Base-by-base conservation (phyloP, 176 grass and related monocot genomes). In the Pontederia crassipes region DNA sequence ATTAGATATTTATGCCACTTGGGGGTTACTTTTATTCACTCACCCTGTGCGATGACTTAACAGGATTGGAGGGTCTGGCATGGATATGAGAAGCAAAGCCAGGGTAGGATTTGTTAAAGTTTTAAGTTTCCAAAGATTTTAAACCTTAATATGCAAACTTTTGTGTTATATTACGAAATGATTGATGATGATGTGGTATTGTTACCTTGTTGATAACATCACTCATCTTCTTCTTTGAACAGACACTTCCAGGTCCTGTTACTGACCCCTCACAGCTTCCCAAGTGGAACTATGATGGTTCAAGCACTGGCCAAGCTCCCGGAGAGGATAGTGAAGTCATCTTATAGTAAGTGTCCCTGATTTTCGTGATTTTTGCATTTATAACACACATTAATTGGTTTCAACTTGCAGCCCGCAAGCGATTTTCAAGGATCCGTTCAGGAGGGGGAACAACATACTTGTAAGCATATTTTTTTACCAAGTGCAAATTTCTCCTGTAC, bases 271-370 rank as follows among this genome's bases (percentile, higher is more conserved):
- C 78, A 66, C 75, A 98, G 61, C 82, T 98, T 40, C 93, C 93
- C 11, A 98, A 92, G 74, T 98, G 94, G 94, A 98, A 98, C 78
- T 98, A 98, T 40, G 94, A 98, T 46, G 94, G 94, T 45, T 98
- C 94, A 59, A 98, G 94, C 88, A 98, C 94, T 11, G 94, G 94
- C 32, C 94, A 98, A 82, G 94, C 94, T 64, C 84, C 88, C 13
- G 94, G 94, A n/a, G 64, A 89, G 65, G 94, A 98, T 77, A 98
- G 94, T 66, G 94, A 98, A 79, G 94, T 98, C 62, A 98, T 98
- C 79, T 57, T 98, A 14, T 83, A 93, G 94, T 98, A 98, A 85
- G 94, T 78, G 47, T 61, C 28, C 20, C 2, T 10, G 14, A 11
- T 27, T 15, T 47, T 24, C 28, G 17, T 10, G 45, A 10, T 20